Base-by-base conservation (phyloP, 1,139 yeast species). In the Geotrichum aggregatum region DNA sequence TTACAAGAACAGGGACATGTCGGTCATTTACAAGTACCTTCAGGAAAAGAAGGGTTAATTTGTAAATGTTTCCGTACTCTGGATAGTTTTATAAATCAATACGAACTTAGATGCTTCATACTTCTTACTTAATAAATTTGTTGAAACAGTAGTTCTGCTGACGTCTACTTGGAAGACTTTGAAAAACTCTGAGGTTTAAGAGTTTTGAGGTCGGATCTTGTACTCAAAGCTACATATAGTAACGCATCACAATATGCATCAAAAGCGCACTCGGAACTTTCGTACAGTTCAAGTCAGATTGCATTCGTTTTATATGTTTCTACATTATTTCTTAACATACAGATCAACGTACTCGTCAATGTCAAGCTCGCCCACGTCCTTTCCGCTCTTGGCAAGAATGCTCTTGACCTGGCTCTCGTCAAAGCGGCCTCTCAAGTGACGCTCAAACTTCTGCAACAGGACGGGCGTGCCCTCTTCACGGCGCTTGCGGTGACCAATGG, bases 391-490 rank as follows among this genome's bases (percentile, higher is more conserved):
- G 16, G 65, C 61, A 52, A 77, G 62, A 54, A 78, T 76, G 51
- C 64, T 55, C 44, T 68, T 62, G 47, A 70, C 78, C 60, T 69
- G 72, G 26, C 58, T 61, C 43, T 69, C 71, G n/a, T 63, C 63
- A 56, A 76, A 75, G 54, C 77, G 73, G 49, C 77, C 78, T 19
- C 67, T 61, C 50, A 79, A 67, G 62, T 79, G 82, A 47, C 72
- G 73, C 62, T 75, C 73, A 56, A 77, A 79, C 68, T 79, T 79
- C 51, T 70, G 64, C 52, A 76, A 65, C 56, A 79, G 63, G 16
- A 78, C 74, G 24, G 83, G 83, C 49, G 77, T 77, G 31, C 83
- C 83, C 62, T 79, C 83, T 52, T 76, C 78, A 56, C 83, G 72
- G 65, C 83, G 75, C 61, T 70, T 70, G 60, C 76, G 73, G 68